Percentiles rank a stretch among this genome's conserved stretches.
Evolutionary conservation across 2,329 filamentous ascomycete genomes (phyloP).

Genomic region (Aspergillus novoparasiticus): DNA sequence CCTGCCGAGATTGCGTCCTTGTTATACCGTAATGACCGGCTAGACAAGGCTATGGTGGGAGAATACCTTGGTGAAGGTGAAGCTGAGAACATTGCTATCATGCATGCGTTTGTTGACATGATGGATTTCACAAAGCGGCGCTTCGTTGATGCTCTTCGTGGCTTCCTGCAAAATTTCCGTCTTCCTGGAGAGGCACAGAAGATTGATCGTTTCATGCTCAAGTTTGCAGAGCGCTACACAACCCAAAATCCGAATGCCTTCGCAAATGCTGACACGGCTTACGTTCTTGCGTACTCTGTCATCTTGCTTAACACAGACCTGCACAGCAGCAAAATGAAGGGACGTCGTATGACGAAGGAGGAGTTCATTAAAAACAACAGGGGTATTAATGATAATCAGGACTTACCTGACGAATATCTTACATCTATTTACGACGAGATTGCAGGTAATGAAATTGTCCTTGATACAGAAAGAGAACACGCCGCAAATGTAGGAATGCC

Average conservation of each 20-base stretch:
- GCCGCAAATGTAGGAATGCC: conserved; percentile 76
- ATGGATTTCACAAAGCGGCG: conserved; percentile 93
- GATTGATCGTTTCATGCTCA: conserved; percentile 99
- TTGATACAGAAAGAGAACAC: conserved; percentile 87
- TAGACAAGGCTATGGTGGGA: conserved; percentile 90
- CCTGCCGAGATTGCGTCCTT: conserved; percentile 80
- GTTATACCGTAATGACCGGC: conserved; percentile 74
- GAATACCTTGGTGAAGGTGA: conserved; percentile 96
- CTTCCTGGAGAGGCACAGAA: conserved; percentile 96
- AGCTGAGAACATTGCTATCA: conserved; percentile 88
- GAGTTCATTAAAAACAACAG: conserved; percentile 99
- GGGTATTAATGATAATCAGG: conserved; percentile 94
- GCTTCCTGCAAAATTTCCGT: conserved; percentile 92
- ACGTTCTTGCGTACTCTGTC: conserved; percentile 93
- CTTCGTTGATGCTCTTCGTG: conserved; percentile 88
- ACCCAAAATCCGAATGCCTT: conserved; percentile 95
- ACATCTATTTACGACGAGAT: conserved; percentile 91
- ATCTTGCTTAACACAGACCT: conserved; percentile 96
- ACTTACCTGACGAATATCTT: conserved; percentile 91
- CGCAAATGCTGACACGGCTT: conserved; percentile 96
- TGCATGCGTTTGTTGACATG: conserved; percentile 94
- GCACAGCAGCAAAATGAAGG: conserved; percentile 83
- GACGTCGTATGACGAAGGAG: conserved; percentile 85
- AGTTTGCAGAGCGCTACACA: conserved; percentile 95
- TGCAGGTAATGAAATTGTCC: conserved; percentile 84